Conservation (phyloP, 1,139 yeast genomes). For the Kurtzmaniella quercitrusa region DNA sequence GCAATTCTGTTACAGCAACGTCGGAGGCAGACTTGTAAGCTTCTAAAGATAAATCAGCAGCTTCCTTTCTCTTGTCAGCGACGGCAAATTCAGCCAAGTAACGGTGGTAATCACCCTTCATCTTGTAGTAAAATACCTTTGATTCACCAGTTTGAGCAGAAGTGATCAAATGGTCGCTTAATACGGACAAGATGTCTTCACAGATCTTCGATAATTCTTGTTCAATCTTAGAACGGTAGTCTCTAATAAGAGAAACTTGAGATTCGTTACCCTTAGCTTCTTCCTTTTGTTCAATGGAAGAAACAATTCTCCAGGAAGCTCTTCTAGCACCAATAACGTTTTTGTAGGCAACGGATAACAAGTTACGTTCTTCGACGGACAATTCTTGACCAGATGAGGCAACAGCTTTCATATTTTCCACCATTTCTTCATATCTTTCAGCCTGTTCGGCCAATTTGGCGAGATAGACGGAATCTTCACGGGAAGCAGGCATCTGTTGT, state of each 20-base stretch:
- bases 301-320: slow-evolving; percentile 98
- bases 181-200: slow-evolving; percentile 85
- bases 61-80: slow-evolving; percentile 86
- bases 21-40: slow-evolving; percentile 95
- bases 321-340: slow-evolving; percentile 99
- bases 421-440: slow-evolving; percentile 99
- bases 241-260: slow-evolving; percentile 87
- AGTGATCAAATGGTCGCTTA: slow-evolving; percentile 86
- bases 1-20: slow-evolving; percentile 93
- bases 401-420: slow-evolving; percentile 96
- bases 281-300: slow-evolving; percentile 96
- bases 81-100: slow-evolving; percentile 95
- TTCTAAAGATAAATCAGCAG: slow-evolving; percentile 89
- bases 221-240: slow-evolving; percentile 93
- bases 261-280: slow-evolving; percentile 90
- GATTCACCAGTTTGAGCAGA: slow-evolving; percentile 96
- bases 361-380: slow-evolving; percentile 96
- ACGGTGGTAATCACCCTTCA: slow-evolving; percentile 99
- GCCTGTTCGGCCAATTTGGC: slow-evolving; percentile 99
- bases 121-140: slow-evolving; percentile 96
- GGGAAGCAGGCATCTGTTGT: slow-evolving; percentile 66
- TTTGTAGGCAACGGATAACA: slow-evolving; percentile 95
- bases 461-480: slow-evolving; percentile 97
- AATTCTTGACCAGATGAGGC: slow-evolving; percentile 95
- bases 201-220: slow-evolving; percentile 89